Evolutionary conservation across 192 early-diverging fungal species (phyloP).

Genomic region (Coemansia sp.): DNA sequence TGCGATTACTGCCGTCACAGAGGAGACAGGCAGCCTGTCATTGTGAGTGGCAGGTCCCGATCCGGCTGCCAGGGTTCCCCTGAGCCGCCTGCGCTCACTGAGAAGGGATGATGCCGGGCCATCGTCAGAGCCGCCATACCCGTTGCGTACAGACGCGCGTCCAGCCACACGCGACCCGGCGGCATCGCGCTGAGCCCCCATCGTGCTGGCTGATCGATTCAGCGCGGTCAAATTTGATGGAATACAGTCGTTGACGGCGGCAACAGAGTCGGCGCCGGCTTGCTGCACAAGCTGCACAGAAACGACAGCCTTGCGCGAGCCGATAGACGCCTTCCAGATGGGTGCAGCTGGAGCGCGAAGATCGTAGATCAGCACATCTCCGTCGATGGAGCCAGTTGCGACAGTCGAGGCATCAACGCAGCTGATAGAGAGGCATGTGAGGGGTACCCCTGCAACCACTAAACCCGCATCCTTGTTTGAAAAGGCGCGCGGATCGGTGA

Average conservation of each 20-base stretch:
- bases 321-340: conserved; percentile 27
- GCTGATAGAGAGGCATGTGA: conserved; percentile 29
- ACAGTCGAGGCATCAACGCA: conserved; percentile 19
- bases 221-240: neutral
- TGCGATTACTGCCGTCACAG: neutral
- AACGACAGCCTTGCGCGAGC: conserved; percentile 16
- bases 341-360: conserved; percentile 20
- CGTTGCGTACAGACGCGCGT: neutral
- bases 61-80: neutral
- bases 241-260: neutral
- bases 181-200: neutral
- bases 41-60: neutral
- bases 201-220: conserved; percentile 10
- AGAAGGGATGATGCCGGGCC: neutral
- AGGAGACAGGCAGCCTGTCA: neutral
- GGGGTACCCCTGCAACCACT: conserved; percentile 18
- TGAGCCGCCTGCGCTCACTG: neutral
- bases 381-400: conserved; percentile 39
- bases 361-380: conserved; percentile 41
- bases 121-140: conserved; percentile 17
- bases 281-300: conserved; percentile 23
- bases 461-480: conserved; percentile 9
- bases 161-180: conserved; percentile 11
- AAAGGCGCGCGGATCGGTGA: conserved; percentile 32
- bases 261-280: neutral